Base-by-base conservation (phyloP, 2,329 filamentous ascomycete species). In the Colletotrichum chlorophyti region DNA sequence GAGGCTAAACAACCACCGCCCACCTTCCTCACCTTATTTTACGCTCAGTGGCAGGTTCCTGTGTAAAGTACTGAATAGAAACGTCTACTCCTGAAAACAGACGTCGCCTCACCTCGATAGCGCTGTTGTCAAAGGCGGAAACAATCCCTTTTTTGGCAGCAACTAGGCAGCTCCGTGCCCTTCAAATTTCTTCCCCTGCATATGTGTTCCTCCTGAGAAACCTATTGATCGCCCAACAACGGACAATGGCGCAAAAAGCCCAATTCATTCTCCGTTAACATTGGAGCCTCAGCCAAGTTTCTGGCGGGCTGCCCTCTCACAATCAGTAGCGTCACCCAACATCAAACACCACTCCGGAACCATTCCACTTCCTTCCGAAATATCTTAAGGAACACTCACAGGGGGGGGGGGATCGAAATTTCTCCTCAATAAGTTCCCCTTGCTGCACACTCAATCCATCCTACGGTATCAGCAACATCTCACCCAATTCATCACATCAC, bases 1-100 rank as follows among this genome's bases (percentile, higher is more conserved):
- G 51, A 59, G 55, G 55, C 55, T 59, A 59, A 55, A 49, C 37
- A 53, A 49, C 43, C 29, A 55, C n/a, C n/a, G n/a, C n/a, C n/a
- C 53, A 41, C 41, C 40, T 19, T 11, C 50, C n/a, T n/a, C n/a
- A n/a, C n/a, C n/a, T n/a, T n/a, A n/a, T n/a, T n/a, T n/a, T n/a
- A n/a, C n/a, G n/a, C n/a, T n/a, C n/a, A n/a, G n/a, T n/a, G 55
- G 51, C 55, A 55, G 51, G 55, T 38, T 47, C 40, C 17, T 32
- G 35, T 32, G 12, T n/a, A n/a, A n/a, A n/a, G 49, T 47, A 23
- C 54, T 15, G 37, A 26, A 35, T 40, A 42, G 27, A 32, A 29
- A 35, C 17, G 53, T 53, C 24, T 41, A 23, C 53, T 53, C 41
- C 54, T 45, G 23, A 49, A 49, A 38, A 37, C 37, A 40, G 51